These are phyloP conservation scores for Penicillium riverlandense DNA, from an alignment of 495 filamentous ascomycete species.

Conservation along the genomic window DNA sequence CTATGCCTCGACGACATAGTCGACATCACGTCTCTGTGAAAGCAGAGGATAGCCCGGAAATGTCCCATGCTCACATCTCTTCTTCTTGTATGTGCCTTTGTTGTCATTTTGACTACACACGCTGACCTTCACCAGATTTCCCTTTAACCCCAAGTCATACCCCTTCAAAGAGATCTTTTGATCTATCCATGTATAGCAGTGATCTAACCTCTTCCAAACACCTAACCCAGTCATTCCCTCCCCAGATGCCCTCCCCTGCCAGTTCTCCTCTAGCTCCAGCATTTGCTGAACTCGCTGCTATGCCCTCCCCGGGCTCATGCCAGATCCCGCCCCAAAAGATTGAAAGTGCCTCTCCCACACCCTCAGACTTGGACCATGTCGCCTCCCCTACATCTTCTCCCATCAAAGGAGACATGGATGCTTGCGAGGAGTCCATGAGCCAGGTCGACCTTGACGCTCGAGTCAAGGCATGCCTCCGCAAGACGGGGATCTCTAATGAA, in stretches of 20 bases:
- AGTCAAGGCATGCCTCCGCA: slow-evolving; percentile 45
- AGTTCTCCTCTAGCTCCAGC: slow-evolving; percentile 40
- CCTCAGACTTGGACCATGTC: neutral
- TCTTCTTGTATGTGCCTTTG: slow-evolving; percentile 18
- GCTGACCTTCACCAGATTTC: slow-evolving; percentile 19
- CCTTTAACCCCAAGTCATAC: slow-evolving; percentile 44
- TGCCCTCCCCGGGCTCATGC: slow-evolving; percentile 30
- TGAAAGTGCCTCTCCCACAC: slow-evolving; percentile 18
- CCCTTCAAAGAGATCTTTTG: slow-evolving; percentile 36
- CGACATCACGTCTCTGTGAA: slow-evolving; percentile 30
- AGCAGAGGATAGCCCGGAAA: slow-evolving; percentile 25
- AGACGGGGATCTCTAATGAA: slow-evolving; percentile 78
- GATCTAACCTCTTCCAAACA: slow-evolving; percentile 2
- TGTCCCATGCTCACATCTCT: slow-evolving; percentile 51
- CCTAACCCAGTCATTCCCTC: neutral
- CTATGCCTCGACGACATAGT: too few species aligned
- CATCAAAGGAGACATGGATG: slow-evolving; percentile 24
- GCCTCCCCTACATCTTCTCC: slow-evolving; percentile 18
- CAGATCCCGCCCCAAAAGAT: slow-evolving; percentile 18
- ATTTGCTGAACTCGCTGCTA: slow-evolving; percentile 39
- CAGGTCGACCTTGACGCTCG: slow-evolving; percentile 41
- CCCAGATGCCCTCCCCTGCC: slow-evolving; percentile 44
- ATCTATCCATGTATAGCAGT: slow-evolving; percentile 28
- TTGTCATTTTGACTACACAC: too few species aligned
- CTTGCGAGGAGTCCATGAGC: slow-evolving; percentile 31